Evolutionary conservation across 2,329 filamentous ascomycete genomes (phyloP).

Genomic region (Arthrobotrys pseudoclavata): DNA sequence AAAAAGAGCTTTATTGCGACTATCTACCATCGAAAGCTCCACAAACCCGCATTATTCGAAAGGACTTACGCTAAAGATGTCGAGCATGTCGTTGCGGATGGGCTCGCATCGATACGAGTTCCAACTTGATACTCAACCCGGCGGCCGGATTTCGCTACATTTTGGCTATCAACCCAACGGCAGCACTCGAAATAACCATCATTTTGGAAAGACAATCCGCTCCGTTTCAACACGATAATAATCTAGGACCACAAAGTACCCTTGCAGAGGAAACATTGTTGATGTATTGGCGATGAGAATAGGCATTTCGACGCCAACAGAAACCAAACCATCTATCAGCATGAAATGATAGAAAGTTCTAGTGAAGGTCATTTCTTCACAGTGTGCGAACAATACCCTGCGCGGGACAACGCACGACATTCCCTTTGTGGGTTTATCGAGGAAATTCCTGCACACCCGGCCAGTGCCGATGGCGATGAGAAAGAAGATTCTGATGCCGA

Average conservation of each 20-base stretch:
- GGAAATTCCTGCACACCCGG: neutral
- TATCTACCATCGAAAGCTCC: neutral
- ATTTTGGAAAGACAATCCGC: neutral
- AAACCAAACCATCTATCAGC: neutral
- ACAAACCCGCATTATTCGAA: neutral
- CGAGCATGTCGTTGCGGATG: no score
- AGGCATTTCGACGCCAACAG: neutral
- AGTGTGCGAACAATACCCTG: neutral
- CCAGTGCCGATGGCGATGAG: neutral
- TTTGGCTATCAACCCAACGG: neutral
- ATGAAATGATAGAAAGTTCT: neutral
- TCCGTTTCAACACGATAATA: neutral
- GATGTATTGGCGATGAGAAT: neutral
- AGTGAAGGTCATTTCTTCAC: neutral
- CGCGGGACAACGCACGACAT: neutral
- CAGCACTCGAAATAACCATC: neutral
- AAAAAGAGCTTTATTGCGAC: neutral
- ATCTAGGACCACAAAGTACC: neutral
- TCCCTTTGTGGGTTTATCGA: neutral
- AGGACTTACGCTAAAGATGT: neutral
- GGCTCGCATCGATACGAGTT: neutral
- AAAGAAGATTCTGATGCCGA: neutral
- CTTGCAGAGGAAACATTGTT: neutral
- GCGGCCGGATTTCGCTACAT: neutral
- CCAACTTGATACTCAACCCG: neutral